Percentiles rank a stretch among this genome's conserved stretches.
Conservation (phyloP, 2,329 filamentous ascomycete genomes). For the Cucurbitaria berberidis region DNA sequence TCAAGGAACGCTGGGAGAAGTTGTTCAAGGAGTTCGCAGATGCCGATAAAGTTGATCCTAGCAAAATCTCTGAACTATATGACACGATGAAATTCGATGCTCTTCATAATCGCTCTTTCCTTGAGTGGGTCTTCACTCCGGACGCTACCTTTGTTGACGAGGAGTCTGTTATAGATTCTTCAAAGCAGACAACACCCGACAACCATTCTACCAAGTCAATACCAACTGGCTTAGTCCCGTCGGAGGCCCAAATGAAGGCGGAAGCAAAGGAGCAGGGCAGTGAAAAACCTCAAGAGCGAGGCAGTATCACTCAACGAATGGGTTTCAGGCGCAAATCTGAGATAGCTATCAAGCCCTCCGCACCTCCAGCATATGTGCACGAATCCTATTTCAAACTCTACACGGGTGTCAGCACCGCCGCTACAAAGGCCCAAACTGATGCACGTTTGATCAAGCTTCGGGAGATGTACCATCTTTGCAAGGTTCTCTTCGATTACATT, state of each 20-base stretch:
- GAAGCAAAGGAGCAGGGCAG: conserved; percentile 47
- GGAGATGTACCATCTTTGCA: conserved; percentile 90
- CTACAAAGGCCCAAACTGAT: conserved; percentile 79
- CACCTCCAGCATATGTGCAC: conserved; percentile 47
- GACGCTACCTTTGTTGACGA: conserved; percentile 78
- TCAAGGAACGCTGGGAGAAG: conserved; percentile 98
- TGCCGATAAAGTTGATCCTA: conserved; percentile 96
- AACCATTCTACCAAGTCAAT: conserved; percentile 31
- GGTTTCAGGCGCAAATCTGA: conserved; percentile 62
- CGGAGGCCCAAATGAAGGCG: conserved; percentile 36
- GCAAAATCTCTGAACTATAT: conserved; percentile 97
- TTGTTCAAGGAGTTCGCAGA: conserved; percentile 96
- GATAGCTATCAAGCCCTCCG: conserved; percentile 29
- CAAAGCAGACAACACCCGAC: conserved; percentile 40
- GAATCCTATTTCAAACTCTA: conserved; percentile 89
- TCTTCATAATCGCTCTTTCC: conserved; percentile 91
- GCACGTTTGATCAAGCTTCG: conserved; percentile 85
- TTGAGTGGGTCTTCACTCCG: conserved; percentile 97
- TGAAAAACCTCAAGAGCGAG: conserved; percentile 46
- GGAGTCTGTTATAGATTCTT: conserved; percentile 43
- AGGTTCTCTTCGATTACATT: conserved; percentile 97
- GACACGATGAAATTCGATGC: conserved; percentile 99
- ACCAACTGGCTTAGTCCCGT: conserved; percentile 37
- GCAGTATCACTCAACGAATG: conserved; percentile 54
- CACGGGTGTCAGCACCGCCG: conserved; percentile 67